Evolutionary conservation across 169 alveolate genomes (phyloP), one percentile per base, ranked within the genome.

Genomic region (Toxoplasma gondii): DNA sequence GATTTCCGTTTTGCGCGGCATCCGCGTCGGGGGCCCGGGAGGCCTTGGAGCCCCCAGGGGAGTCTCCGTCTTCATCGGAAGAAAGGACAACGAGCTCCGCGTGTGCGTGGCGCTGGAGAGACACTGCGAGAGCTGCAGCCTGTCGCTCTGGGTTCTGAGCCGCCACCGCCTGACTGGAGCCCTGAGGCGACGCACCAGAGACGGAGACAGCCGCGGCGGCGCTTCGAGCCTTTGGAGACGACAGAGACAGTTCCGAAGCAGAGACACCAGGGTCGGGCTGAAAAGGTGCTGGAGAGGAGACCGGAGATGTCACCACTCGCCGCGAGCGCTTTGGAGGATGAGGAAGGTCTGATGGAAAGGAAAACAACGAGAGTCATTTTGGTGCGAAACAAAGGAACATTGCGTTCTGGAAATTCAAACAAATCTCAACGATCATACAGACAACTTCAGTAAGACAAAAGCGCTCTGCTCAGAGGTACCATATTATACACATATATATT

Each of bases 61-160:
- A 64, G 74, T 78, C 86, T 7, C 31, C 86, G 39, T 78, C 86
- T 4, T 78, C 86, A 27, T 78, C 86, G 19, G 86, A 78, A 45
- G 86, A 78, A 38, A 78, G 86, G 39, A 78, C 86, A 19, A 78
- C 86, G 39, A 78, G 43, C 29, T 24, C n/a, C 27, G 22, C 86
- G 7, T 16, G 74, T 64, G 7, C 74, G 7, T 64, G n/a, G 74
- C 74, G 34, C n/a, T 31, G 74, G n/a, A 27, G 74, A 64, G 74
- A 31, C 74, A 4, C 24, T 31, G 74, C n/a, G 31, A 27, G n/a
- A 27, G 74, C 5, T 1, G 31, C n/a, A 4, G 74, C 4, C n/a
- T 1, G 74, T 12, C 34, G 9, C 34, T 27, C 24, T 4, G 74
- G 29, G 34, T 64, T 16, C 74, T 19, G 31, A 4, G 74, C 74